These are phyloP conservation scores for Rhynchospora tenuis DNA, from an alignment of 176 grass and related monocot genomes.

Conservation along the genomic window DNA sequence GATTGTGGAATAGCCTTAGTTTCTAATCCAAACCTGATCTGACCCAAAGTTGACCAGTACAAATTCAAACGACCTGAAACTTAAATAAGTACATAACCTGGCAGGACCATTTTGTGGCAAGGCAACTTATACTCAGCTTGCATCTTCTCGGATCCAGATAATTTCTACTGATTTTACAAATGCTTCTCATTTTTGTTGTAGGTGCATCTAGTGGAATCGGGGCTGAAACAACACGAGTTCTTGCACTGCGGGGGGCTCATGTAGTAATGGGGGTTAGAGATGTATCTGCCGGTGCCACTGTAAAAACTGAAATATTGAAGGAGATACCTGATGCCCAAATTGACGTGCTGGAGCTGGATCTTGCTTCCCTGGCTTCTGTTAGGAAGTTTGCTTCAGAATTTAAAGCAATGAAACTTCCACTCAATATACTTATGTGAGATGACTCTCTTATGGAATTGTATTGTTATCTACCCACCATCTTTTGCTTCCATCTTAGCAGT, in stretches of 20 bases:
- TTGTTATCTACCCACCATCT: background rate
- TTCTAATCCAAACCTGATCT: background rate
- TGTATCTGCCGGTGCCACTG: slow-evolving; percentile 27
- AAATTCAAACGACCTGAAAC: background rate
- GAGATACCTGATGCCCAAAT: slow-evolving; percentile 41
- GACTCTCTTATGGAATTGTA: background rate
- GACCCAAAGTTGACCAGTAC: background rate
- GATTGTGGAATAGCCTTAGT: background rate
- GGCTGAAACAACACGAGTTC: slow-evolving; percentile 54
- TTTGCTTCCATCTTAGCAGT: background rate
- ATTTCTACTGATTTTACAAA: background rate
- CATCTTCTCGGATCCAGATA: background rate
- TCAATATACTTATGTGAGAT: slow-evolving; percentile 85
- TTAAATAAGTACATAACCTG: background rate
- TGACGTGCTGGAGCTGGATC: slow-evolving; percentile 77
- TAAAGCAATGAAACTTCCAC: slow-evolving; percentile 38
- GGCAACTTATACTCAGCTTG: background rate
- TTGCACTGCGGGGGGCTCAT: slow-evolving; percentile 62
- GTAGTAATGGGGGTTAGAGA: slow-evolving; percentile 80
- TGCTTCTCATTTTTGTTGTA: background rate
- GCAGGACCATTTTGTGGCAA: background rate
- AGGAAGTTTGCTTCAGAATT: slow-evolving; percentile 63
- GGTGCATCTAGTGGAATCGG: slow-evolving; percentile 90
- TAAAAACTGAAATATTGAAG: slow-evolving; percentile 43
- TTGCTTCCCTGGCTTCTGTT: slow-evolving; percentile 66